Conservation (phyloP, 2,329 filamentous ascomycete species). For the Talaromyces sp. region DNA sequence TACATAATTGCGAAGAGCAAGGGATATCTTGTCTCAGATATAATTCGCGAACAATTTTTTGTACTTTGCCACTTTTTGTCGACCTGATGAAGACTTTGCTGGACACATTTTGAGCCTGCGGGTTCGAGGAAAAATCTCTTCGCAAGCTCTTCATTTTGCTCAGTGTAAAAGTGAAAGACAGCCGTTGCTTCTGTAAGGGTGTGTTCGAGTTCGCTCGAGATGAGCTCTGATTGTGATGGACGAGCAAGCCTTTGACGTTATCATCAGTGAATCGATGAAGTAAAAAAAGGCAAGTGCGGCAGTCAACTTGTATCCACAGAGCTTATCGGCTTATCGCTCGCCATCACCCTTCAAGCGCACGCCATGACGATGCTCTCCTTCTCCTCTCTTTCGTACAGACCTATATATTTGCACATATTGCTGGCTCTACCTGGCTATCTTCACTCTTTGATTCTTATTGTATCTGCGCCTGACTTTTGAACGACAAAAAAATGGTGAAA, state of each 20-base stretch:
- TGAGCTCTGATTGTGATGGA: neutral
- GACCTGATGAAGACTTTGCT: conserved; percentile 96
- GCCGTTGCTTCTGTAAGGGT: neutral
- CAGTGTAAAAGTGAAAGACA: neutral
- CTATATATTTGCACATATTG: neutral
- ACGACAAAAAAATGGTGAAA: conserved; percentile 11
- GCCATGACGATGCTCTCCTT: neutral
- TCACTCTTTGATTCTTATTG: neutral
- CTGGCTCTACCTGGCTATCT: too few relatives aligned
- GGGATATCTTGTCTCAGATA: conserved; percentile 96
- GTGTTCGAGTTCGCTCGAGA: too few relatives aligned
- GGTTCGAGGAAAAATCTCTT: conserved; percentile 52
- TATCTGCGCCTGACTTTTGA: neutral
- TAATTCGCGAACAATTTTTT: conserved; percentile 96
- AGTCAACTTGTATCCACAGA: neutral
- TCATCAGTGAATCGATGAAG: neutral
- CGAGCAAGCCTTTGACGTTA: neutral
- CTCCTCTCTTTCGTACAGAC: neutral
- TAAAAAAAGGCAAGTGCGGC: conserved; percentile 9
- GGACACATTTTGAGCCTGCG: conserved; percentile 68
- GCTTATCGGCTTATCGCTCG: conserved; percentile 7
- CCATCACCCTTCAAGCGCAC: neutral
- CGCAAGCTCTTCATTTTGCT: conserved; percentile 60
- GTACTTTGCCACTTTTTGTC: conserved; percentile 92
- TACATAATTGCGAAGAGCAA: conserved; percentile 88